These are phyloP conservation scores for Cladobotryum protrusum DNA, from an alignment of 2,329 filamentous ascomycete species.

Conservation along the genomic window DNA sequence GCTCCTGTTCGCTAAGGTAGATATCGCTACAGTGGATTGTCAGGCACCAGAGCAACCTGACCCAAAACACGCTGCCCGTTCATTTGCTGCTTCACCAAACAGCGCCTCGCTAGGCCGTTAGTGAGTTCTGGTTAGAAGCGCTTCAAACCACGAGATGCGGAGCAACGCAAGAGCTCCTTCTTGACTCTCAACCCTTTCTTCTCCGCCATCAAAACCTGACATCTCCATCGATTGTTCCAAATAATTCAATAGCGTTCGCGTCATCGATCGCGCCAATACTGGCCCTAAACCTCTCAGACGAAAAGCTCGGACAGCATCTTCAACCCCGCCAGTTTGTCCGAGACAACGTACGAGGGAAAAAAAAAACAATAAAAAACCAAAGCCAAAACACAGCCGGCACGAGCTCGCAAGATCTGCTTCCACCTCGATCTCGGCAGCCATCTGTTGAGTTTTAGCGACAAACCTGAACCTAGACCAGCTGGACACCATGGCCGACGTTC, in stretches of 20 bases:
- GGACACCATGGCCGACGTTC: conserved; percentile 60
- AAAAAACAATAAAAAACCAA: background rate
- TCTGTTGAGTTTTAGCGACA: background rate
- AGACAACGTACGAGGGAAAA: background rate
- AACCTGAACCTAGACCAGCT: too few species aligned
- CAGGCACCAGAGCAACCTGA: too few species aligned
- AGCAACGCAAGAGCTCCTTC: too few species aligned
- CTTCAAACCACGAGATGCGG: too few species aligned
- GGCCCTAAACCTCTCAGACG: background rate
- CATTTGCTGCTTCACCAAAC: too few species aligned
- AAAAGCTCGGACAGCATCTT: background rate
- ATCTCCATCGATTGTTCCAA: background rate
- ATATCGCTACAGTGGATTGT: too few species aligned
- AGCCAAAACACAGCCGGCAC: conserved; percentile 1
- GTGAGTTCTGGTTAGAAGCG: background rate
- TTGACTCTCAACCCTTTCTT: too few species aligned
- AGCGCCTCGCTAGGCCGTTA: too few species aligned
- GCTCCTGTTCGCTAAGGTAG: too few species aligned
- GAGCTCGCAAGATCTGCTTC: background rate
- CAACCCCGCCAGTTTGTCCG: conserved; percentile 13
- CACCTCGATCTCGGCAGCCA: background rate
- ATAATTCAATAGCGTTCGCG: background rate
- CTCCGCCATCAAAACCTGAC: background rate
- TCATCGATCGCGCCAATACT: background rate
- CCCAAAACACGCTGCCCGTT: too few species aligned